Base-by-base conservation (phyloP, 164 flowering plant species). In the grape (Vitis vinifera) region DNA sequence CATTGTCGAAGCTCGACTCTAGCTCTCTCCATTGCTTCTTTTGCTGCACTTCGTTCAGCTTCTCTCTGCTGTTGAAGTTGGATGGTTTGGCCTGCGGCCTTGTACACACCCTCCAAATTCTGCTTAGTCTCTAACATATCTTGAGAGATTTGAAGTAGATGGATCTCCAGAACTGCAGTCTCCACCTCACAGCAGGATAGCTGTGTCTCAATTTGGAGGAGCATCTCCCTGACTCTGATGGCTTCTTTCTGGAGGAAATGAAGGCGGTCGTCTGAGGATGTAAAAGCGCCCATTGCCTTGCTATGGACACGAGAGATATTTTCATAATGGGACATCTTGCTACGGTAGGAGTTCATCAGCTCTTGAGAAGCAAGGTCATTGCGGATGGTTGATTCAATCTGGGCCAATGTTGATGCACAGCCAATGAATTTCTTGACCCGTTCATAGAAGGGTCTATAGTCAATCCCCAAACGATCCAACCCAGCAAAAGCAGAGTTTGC, bases 1-100 rank as follows among this genome's bases (percentile, higher is more conserved):
- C 62, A 68, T 16, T n/a, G 50, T 13, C 69, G 62, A 16, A 71
- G 77, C 44, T 66, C 64, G 29, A 16, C 15, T 59, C 44, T 68
- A 7, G 80, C 78, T 64, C 53, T 47, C 52, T 74, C 75, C 37
- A 78, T 63, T 55, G 78, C 77, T 31, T 66, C 73, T 63, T 67
- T 71, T 0, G 78, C 81, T 29, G 55, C 69, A 3, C 0, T 17
- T 19, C 15, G 61, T 47, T 72, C 71, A 0, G 10, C 72, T 48
- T 72, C 76, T 49, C 9, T 57, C 27, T 29, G n/a, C 50, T 57
- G 15, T 56, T 11, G 7, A 7, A 13, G 27, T 63, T 29, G 27
- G 55, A 7, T 6, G 3, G 66, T 50, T 37, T 66, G 65, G 10
- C 29, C 70, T 3, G 66, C 75, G 30, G 64, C 58, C 55, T n/a